phyloP scores from a whole-genome alignment of 257 asterid species.

The Anisodus acutangulus region DNA sequence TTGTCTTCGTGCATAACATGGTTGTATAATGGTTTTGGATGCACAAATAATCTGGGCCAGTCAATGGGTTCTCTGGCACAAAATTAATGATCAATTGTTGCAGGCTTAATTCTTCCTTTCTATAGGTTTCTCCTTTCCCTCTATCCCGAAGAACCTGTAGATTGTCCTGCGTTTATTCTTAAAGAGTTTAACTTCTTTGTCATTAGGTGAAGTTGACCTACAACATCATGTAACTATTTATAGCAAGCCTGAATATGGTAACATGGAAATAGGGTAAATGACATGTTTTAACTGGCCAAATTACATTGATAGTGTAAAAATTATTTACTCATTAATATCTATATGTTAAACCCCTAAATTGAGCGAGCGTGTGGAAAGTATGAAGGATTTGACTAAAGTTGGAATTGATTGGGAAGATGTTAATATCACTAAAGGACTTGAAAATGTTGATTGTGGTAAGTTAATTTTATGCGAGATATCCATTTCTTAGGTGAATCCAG shows the following conservation, averaged over 20 bases:
- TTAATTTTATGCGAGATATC: background rate
- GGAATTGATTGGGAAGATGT: background rate
- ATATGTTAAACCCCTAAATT: background rate
- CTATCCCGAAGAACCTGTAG: background rate
- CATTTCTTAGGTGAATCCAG: background rate
- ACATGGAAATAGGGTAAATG: background rate
- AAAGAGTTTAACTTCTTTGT: background rate
- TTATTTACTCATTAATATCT: background rate
- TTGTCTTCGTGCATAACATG: background rate
- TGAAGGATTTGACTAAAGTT: background rate
- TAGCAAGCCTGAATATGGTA: slow-evolving; percentile 1
- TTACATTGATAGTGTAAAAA: background rate
- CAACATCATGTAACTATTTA: slow-evolving; percentile 8
- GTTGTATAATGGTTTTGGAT: background rate
- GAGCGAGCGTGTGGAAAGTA: background rate
- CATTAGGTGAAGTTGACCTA: slow-evolving; percentile 2
- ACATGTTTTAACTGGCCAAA: slow-evolving; percentile 1
- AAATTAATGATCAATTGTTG: background rate
- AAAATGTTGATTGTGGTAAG: background rate
- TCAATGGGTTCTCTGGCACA: slow-evolving; percentile 1
- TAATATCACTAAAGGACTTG: background rate
- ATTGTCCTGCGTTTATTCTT: background rate
- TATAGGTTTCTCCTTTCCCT: background rate
- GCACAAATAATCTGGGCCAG: background rate
- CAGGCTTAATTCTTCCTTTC: background rate